Evolutionary conservation across 1,139 yeast species (phyloP).

Genomic region (Hyphopichia buzzinii): DNA sequence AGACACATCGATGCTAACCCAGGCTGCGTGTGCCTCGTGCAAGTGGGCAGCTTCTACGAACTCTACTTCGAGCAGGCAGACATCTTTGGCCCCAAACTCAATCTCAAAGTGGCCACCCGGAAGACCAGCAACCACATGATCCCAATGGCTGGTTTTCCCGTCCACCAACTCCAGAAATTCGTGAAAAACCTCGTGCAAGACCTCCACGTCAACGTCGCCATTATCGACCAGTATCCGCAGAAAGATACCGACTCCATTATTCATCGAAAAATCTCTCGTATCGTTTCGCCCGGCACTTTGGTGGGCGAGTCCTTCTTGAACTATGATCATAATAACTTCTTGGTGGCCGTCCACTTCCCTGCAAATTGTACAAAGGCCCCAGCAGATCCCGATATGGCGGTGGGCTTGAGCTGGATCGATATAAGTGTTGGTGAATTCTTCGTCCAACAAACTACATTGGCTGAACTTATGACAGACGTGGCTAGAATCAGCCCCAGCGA

Average conservation of each 20-base stretch:
- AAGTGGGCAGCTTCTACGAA: constrained; percentile 88
- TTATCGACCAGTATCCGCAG: constrained; percentile 64
- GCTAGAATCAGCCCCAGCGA: constrained; percentile 70
- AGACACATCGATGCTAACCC: constrained; percentile 40
- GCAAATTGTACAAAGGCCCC: constrained; percentile 39
- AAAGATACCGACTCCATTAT: constrained; percentile 34
- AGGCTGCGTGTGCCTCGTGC: constrained; percentile 76
- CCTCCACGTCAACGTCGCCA: constrained; percentile 67
- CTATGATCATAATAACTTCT: constrained; percentile 65
- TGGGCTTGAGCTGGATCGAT: constrained; percentile 90
- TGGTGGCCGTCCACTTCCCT: constrained; percentile 65
- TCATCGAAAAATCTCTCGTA: constrained; percentile 70
- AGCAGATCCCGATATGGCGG: constrained; percentile 44
- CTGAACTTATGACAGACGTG: constrained; percentile 57
- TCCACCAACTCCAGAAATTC: constrained; percentile 66
- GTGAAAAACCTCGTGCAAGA: constrained; percentile 72
- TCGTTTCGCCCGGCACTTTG: constrained; percentile 90
- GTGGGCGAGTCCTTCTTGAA: constrained; percentile 84
- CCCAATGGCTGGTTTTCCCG: constrained; percentile 93
- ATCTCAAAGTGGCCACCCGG: constrained; percentile 47
- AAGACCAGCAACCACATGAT: constrained; percentile 48
- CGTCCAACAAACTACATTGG: constrained; percentile 59
- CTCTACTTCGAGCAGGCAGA: constrained; percentile 86
- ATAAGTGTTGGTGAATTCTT: constrained; percentile 77
- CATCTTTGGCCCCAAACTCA: constrained; percentile 65